phyloP scores from a whole-genome alignment of 805 yeast genomes.

The Zygosaccharomyces bisporus region DNA sequence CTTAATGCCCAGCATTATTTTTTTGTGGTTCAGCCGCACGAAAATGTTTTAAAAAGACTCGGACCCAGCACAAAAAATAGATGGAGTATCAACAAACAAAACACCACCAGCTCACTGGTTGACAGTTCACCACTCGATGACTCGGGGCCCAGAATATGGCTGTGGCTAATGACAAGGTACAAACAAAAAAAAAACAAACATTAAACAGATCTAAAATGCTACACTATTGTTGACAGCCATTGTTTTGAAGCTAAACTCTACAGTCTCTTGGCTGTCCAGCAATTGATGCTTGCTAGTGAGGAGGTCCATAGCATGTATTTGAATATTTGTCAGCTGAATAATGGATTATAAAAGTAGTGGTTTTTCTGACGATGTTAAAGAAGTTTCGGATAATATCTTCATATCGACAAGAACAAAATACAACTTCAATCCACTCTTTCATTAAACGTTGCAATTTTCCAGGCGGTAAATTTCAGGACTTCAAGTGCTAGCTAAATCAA shows the following conservation, averaged over 20 bases:
- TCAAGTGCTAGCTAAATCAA: conserved; percentile 5
- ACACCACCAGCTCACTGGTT: conserved; percentile 1
- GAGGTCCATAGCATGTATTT: too few relatives aligned
- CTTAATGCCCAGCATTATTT: conserved; percentile 11
- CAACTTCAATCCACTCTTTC: conserved; percentile 2
- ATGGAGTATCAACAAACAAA: conserved; percentile 1
- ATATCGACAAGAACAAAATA: conserved; percentile 1
- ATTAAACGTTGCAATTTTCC: background rate
- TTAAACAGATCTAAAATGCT: background rate
- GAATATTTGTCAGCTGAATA: background rate
- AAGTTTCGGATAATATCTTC: background rate
- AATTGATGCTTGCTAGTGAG: conserved; percentile 1
- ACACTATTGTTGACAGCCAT: background rate
- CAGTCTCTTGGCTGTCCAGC: background rate
- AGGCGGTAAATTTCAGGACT: background rate
- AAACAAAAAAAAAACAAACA: conserved; percentile 4
- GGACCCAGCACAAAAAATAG: background rate
- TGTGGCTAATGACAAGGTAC: background rate
- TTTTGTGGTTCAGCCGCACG: conserved; percentile 11
- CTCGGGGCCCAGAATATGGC: too few relatives aligned
- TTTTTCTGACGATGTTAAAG: background rate
- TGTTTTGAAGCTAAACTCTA: background rate
- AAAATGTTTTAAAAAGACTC: background rate
- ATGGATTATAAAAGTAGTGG: background rate
- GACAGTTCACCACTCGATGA: background rate